phyloP scores from a whole-genome alignment of 768 basidiomycete genomes.

The Trametes villosa region DNA sequence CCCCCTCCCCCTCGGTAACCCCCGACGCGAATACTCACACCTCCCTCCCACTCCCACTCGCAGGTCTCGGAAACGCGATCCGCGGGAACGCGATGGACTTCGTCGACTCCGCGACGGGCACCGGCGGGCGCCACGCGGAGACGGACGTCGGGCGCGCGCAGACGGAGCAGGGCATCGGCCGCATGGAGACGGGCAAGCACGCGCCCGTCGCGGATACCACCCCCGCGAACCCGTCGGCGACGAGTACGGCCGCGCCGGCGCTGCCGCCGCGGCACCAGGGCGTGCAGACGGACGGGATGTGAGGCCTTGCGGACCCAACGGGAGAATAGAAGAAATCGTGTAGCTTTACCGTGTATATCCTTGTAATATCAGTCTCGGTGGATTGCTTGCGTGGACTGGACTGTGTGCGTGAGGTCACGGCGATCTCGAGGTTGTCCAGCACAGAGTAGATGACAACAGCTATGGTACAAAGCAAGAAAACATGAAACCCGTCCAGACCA shows the following conservation, averaged over 20 bases:
- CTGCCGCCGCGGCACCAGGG: not conserved
- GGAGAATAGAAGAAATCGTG: not conserved
- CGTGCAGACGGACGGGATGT: not conserved
- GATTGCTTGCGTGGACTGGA: too few species aligned
- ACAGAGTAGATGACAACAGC: not conserved
- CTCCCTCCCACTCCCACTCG: too few species aligned
- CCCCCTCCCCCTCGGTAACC: not conserved
- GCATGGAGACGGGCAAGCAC: constrained; percentile 12
- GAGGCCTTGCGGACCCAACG: not conserved
- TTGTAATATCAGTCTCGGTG: too few species aligned
- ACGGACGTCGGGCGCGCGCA: constrained; percentile 22
- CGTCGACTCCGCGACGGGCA: constrained; percentile 27
- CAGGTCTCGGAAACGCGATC: constrained; percentile 25
- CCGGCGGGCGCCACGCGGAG: constrained; percentile 24
- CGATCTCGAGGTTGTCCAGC: too few species aligned
- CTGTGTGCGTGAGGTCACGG: too few species aligned
- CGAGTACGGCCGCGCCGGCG: not conserved
- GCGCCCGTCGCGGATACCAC: not conserved
- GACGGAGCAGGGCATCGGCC: constrained; percentile 22
- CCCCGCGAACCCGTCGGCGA: not conserved
- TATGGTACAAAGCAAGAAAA: not conserved
- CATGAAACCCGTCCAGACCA: too few species aligned
- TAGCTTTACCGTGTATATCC: not conserved
- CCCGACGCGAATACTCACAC: not conserved
- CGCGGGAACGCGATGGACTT: constrained; percentile 29